phyloP scores from a whole-genome alignment of 2,329 filamentous ascomycete species.

The Colletotrichum musae region DNA sequence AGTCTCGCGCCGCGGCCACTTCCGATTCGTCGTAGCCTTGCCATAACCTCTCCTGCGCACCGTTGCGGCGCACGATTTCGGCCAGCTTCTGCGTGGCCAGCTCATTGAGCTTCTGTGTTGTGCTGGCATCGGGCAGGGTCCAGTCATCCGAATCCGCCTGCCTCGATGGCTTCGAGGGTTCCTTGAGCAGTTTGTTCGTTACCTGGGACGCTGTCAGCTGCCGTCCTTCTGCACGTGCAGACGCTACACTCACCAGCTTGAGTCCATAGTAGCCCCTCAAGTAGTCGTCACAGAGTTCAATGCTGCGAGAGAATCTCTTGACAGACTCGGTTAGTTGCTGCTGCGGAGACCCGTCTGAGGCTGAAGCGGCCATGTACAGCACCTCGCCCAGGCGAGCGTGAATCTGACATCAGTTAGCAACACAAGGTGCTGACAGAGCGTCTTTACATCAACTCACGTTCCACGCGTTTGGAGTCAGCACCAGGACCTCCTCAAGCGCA shows the following conservation, averaged over 20 bases:
- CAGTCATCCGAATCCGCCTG: constrained; percentile 65
- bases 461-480: constrained; percentile 93
- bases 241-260: constrained; percentile 73
- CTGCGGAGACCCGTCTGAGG: constrained; percentile 57
- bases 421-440: neutral
- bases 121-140: constrained; percentile 68
- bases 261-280: constrained; percentile 93
- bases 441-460: constrained; percentile 73
- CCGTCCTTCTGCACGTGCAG: neutral
- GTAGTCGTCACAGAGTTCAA: constrained; percentile 95
- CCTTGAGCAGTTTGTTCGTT: constrained; percentile 64
- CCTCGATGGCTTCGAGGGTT: constrained; percentile 59
- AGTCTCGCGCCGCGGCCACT: constrained; percentile 77
- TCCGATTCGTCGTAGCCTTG: constrained; percentile 81
- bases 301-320: constrained; percentile 88
- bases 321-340: constrained; percentile 79
- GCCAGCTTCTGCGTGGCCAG: constrained; percentile 80
- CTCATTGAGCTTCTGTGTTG: constrained; percentile 78
- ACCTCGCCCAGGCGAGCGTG: constrained; percentile 91
- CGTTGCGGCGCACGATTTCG: constrained; percentile 79
- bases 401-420: constrained; percentile 67
- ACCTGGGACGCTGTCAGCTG: constrained; percentile 53
- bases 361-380: constrained; percentile 77
- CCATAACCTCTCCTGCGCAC: constrained; percentile 75
- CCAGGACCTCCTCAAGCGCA: constrained; percentile 89